Base-by-base conservation (phyloP, 345 rosid species). In the Hypericum perforatum region DNA sequence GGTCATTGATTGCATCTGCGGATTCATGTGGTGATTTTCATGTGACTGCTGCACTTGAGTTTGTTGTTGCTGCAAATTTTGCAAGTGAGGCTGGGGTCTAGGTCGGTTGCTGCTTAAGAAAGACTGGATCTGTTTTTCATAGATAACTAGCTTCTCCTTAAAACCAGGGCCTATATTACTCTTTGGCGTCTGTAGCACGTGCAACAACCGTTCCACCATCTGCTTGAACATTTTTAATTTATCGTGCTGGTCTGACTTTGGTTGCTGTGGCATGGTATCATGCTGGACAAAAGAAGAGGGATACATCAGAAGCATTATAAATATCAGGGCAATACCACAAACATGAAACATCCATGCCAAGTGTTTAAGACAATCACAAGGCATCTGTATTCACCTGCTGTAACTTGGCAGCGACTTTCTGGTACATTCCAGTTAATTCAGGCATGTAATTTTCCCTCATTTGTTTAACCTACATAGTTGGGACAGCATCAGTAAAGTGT, bases 91-190 rank as follows among this genome's bases (percentile, higher is more conserved):
- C 11, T 69, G 85, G 55, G 32, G 51, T 60, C 81, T 81, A 9
- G 88, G 85, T 70, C 83, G 78, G 64, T 72, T 73, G 55, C 79
- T 53, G 58, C 47, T 68, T 61, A 85, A 52, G 52, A 82, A 76
- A 68, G 67, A 45, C 53, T 77, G 42, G 42, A 92, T 92, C 76
- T 78, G 90, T 74, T 72, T 83, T 83, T 88, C 97, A 70, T 81
- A 92, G 7, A 45, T 36, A 62, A 58, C 64, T 71, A 85, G 58
- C 79, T 83, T 92, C 37, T 92, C 96, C 76, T 77, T 85, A 53
- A 61, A 70, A 58, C 14, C 7, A 60, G 74, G 81, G 46, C 10
- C 1, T 38, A 92, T 64, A 16, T 53, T 82, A 50, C 22, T 50
- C 69, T 85, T 88, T 16, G 86, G 7, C 63, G 81, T 74, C 32